These are phyloP conservation scores for Omphalea diandra DNA, from an alignment of 441 rosid genomes.

Conservation along the genomic window DNA sequence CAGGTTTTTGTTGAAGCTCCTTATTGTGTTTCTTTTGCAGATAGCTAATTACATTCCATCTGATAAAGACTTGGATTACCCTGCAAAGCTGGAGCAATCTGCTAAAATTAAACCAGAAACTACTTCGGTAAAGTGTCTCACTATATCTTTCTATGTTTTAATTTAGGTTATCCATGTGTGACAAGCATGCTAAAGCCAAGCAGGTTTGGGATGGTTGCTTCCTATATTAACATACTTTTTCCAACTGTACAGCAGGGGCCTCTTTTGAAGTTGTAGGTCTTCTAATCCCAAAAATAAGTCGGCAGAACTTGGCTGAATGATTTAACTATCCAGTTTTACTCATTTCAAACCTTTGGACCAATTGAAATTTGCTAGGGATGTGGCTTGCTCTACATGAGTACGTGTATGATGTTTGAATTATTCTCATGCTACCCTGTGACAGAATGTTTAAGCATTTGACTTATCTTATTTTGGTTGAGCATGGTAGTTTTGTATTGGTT, in stretches of 20 bases:
- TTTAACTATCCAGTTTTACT: too few relatives aligned
- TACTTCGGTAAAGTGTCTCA: slow-evolving; percentile 36
- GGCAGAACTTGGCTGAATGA: background rate
- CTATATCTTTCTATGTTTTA: slow-evolving; percentile 5
- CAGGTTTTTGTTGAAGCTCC: slow-evolving; percentile 20
- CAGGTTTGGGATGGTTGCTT: background rate
- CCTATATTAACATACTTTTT: too few relatives aligned
- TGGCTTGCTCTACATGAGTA: background rate
- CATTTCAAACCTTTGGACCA: background rate
- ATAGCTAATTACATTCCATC: slow-evolving; percentile 83
- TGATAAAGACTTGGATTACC: slow-evolving; percentile 85
- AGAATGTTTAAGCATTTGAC: background rate
- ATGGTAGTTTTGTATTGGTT: background rate
- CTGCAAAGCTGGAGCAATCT: slow-evolving; percentile 78
- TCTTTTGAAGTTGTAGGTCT: background rate
- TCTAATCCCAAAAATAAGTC: background rate
- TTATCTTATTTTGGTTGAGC: slow-evolving; percentile 4
- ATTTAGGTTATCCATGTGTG: background rate
- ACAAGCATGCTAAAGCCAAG: slow-evolving; percentile 4
- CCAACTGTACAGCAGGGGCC: too few relatives aligned
- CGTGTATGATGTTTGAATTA: background rate
- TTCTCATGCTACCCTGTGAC: background rate
- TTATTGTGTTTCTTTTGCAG: slow-evolving; percentile 44
- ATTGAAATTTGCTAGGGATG: background rate
- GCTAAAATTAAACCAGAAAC: slow-evolving; percentile 47